phyloP scores from a whole-genome alignment of 176 grass and related monocot genomes.

The Avena eriantha region DNA sequence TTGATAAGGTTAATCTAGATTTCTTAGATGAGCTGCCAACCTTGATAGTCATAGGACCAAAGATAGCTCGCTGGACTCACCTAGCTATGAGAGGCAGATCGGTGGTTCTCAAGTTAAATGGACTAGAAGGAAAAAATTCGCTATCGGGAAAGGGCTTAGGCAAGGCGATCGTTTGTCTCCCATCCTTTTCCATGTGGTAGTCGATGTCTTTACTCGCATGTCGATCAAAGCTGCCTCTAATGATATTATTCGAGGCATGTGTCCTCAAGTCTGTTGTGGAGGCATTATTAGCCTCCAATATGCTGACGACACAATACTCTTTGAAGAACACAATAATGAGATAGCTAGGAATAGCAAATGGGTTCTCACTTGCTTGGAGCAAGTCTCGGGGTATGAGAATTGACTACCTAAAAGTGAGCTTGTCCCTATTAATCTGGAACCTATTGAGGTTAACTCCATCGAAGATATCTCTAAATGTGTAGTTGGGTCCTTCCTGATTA shows the following conservation, averaged over 20 bases:
- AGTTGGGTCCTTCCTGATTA: too few relatives aligned
- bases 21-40: too few relatives aligned
- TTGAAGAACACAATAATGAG: background rate
- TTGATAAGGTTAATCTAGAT: background rate
- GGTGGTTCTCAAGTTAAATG: background rate
- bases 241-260: rapidly evolving
- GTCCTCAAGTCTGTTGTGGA: rapidly evolving
- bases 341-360: background rate
- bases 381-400: too few relatives aligned
- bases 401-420: too few relatives aligned
- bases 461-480: too few relatives aligned
- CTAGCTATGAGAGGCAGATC: background rate
- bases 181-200: background rate
- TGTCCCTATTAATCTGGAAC: too few relatives aligned
- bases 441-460: too few relatives aligned
- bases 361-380: background rate
- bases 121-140: too few relatives aligned
- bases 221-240: background rate
- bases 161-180: too few relatives aligned
- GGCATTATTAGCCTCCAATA: background rate
- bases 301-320: background rate
- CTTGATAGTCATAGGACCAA: background rate
- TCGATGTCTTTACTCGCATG: background rate
- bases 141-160: too few relatives aligned
- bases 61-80: background rate